phyloP scores from a whole-genome alignment of 225 moss, liverwort and hornwort genomes.

The Neckera pumila region DNA sequence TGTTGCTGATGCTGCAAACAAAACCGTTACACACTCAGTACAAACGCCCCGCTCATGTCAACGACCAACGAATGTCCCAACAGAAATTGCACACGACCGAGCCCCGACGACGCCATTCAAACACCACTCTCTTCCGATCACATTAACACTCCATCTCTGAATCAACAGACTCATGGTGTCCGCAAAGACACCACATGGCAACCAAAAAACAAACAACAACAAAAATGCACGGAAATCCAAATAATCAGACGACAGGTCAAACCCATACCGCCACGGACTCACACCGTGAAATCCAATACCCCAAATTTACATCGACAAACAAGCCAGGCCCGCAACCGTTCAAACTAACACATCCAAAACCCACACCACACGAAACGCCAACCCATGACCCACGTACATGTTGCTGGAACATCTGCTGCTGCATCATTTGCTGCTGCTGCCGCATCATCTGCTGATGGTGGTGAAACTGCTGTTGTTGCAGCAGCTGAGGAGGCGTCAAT shows the following conservation, averaged over 20 bases:
- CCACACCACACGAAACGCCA: neutral
- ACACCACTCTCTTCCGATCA: neutral
- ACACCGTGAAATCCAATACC: neutral
- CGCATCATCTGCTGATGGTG: conserved; percentile 26
- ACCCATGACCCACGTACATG: conserved; percentile 6
- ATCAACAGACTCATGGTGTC: neutral
- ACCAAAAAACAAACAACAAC: neutral
- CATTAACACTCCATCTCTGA: neutral
- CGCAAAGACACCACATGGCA: neutral
- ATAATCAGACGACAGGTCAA: neutral
- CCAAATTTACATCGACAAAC: neutral
- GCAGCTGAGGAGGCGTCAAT: conserved; percentile 17
- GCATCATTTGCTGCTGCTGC: conserved; percentile 10
- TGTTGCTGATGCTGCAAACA: conserved; percentile 19
- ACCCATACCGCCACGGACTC: neutral
- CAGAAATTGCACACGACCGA: neutral
- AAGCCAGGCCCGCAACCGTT: neutral
- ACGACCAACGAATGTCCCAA: neutral
- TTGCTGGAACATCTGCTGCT: conserved; percentile 37
- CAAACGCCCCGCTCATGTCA: neutral
- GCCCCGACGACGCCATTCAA: neutral
- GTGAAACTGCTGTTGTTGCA: conserved; percentile 13
- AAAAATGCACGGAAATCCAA: neutral
- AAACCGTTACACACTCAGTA: neutral
- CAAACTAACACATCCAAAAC: neutral